Conservation (phyloP, 2,329 filamentous ascomycete species). For the Hypoxylon sp. region DNA sequence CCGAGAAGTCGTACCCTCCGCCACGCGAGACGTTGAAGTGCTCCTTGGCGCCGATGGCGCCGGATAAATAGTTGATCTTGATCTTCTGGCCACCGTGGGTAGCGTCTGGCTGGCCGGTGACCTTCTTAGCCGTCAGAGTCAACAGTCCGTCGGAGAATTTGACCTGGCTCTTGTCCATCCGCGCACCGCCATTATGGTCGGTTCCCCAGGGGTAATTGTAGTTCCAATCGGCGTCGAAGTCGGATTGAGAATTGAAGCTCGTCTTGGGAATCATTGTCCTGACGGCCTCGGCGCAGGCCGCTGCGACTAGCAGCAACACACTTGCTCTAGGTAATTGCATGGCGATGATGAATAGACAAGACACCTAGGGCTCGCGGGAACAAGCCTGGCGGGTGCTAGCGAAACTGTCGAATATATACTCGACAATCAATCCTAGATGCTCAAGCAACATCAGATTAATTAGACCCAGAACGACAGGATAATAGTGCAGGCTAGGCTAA, state of each 20-base stretch:
- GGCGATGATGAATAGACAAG: background rate
- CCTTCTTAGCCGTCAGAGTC: conserved; percentile 61
- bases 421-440: background rate
- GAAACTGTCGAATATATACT: conserved; percentile 21
- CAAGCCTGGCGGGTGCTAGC: background rate
- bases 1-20: conserved; percentile 58
- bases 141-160: conserved; percentile 57
- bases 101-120: conserved; percentile 56
- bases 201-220: conserved; percentile 70
- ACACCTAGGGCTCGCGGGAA: background rate
- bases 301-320: conserved; percentile 39
- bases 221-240: conserved; percentile 60
- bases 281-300: conserved; percentile 46
- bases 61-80: conserved; percentile 65
- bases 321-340: conserved; percentile 27
- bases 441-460: conserved; percentile 8
- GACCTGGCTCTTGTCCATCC: conserved; percentile 64
- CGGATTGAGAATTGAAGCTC: conserved; percentile 54
- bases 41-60: conserved; percentile 57
- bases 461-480: background rate
- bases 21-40: conserved; percentile 55
- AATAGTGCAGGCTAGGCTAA: background rate
- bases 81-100: conserved; percentile 55
- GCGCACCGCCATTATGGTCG: conserved; percentile 68
- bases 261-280: conserved; percentile 56